Evolutionary conservation across 2,329 filamentous ascomycete species (phyloP), one percentile per base, ranked within the genome.

Genomic region (Rhynchosporium graminicola): DNA sequence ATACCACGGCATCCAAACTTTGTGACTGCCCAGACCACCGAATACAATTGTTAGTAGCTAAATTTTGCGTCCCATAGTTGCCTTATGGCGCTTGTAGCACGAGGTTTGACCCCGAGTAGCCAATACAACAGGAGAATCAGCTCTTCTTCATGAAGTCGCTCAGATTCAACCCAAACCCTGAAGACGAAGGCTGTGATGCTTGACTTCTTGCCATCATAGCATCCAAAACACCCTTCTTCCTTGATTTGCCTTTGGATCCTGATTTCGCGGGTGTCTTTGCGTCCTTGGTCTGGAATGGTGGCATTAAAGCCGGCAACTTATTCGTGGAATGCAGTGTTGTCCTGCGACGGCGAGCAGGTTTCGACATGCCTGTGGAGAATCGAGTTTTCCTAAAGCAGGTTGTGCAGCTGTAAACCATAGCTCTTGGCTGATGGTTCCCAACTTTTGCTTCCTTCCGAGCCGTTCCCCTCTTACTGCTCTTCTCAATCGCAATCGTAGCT

Each of bases 211-310:
- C 70, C 77, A 90, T 77, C 46, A 90, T 73, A 57, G 86, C 85
- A 72, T 88, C 84, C n/a, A 90, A 77, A 0, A 85, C 86, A 40
- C 84, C 83, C 29, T 71, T 67, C 74, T 88, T 90, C 63, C 86
- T 79, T 64, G 78, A 83, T 76, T 86, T 89, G 31, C 38, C 87
- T 88, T 75, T 85, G 87, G 76, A 83, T 87, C 75, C 76, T 12
- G 36, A 84, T 7, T 83, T 80, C 71, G 83, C 86, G 40, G 80
- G 76, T 1, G 80, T 77, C 15, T 61, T 46, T 43, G 68, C 51
- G 46, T 46, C 61, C 26, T 15, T 43, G 50, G 4, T 2, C n/a
- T 42, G 59, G 29, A 33, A 38, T 26, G 36, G 31, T 6, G 31
- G 50, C 48, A 52, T 26, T 4, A 33, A n/a, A 50, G 56, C n/a